Evolutionary conservation across 345 rosid genomes (phyloP), one percentile per base, ranked within the genome.

Genomic region (Bruguiera sexangula): DNA sequence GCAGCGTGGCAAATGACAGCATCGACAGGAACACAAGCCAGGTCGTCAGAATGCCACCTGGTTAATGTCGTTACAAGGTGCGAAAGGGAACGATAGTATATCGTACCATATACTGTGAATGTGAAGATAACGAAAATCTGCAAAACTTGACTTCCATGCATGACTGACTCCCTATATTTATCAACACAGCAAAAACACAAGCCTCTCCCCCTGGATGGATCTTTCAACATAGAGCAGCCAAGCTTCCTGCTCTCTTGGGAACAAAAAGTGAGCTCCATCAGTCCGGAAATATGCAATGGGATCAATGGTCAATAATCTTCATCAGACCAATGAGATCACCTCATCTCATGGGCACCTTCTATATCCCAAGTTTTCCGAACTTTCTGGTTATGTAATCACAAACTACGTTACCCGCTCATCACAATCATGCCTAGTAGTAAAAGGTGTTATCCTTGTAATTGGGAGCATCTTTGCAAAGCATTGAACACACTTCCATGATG

Each of bases 401-500:
- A 32, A 8, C 1, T 37, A 15, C 50, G 24, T 16, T 39, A 62
- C 27, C 70, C 29, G 48, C 69, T 55, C 51, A 21, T 54, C 21
- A 18, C 1, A 15, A 60, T 18, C 29, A 27, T 52, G 56, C 52
- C 60, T 73, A 93, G 78, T 81, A 91, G 76, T 85, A 89, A 80
- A 75, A 94, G 37, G 85, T 67, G 73, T 81, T 89, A 54, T 82
- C 88, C 76, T 92, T 90, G 73, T 83, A 82, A 78, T 86, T 83
- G 56, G 88, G 82, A 69, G 83, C 83, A 70, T 95, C 99, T 81
- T 92, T 92, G 75, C 98, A 90, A 21, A 95, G 96, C 82, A 95
- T 92, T 2, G 98, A 91, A 2, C 91, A 84, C 62, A 92, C 98
- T 76, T 95, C 99, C 85, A 83, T 81, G 57, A 95, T 86, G 0